Evolutionary conservation across 75 land plant genomes (phyloP).

Genomic region (Pinus albicaulis): DNA sequence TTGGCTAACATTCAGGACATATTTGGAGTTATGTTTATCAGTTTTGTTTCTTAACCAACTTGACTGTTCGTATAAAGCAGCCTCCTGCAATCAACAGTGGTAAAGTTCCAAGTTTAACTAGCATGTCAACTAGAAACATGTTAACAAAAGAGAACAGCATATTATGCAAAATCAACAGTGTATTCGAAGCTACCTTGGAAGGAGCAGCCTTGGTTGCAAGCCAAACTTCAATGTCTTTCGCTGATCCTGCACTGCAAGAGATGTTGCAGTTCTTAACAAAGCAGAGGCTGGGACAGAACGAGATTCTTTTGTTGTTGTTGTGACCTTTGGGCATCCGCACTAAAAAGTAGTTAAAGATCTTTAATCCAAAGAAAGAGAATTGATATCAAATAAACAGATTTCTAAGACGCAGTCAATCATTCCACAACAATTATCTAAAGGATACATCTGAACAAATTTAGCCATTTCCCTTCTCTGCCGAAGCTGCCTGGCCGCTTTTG

Average conservation of each 20-base stretch:
- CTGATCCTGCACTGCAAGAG: conserved; percentile 64
- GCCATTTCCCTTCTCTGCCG: conserved; percentile 96
- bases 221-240: conserved; percentile 93
- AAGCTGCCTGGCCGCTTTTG: conserved; percentile 80
- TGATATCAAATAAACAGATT: not conserved
- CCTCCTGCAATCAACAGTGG: not conserved
- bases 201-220: conserved; percentile 66
- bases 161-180: no score
- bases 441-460: conserved; percentile 84
- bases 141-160: no score
- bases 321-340: conserved; percentile 86
- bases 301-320: conserved; percentile 40
- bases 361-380: not conserved
- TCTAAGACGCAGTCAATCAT: not conserved
- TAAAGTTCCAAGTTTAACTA: not conserved
- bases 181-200: conserved; percentile 53
- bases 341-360: conserved; percentile 10
- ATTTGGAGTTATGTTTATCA: no score
- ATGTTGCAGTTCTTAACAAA: conserved; percentile 25
- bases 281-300: conserved; percentile 14
- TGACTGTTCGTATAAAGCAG: not conserved
- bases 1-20: no score
- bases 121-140: no score
- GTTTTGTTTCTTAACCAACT: no score
- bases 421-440: not conserved